Evolutionary conservation across 108 stramenopile species (phyloP).

Genomic region (Cyclotella choctawhatcheeana): DNA sequence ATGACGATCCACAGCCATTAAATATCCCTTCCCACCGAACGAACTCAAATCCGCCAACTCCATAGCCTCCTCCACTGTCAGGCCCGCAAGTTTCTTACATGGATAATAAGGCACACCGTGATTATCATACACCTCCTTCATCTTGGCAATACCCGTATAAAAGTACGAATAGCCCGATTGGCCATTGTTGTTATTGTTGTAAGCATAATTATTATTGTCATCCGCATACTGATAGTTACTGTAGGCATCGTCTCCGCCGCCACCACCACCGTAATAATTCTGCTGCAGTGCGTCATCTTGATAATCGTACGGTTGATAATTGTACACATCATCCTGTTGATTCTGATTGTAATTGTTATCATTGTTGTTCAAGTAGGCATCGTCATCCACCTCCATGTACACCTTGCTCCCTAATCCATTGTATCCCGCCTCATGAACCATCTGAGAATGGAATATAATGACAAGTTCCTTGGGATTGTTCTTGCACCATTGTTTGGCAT

Average conservation of each 20-base stretch:
- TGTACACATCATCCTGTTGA: neutral
- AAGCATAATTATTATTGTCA: neutral
- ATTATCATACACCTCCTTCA: conserved; percentile 60
- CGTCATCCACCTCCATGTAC: conserved; percentile 24
- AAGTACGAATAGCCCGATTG: conserved; percentile 18
- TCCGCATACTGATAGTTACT: neutral
- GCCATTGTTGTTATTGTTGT: neutral
- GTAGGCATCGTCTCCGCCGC: neutral
- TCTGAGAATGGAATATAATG: conserved; percentile 60
- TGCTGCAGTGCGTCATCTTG: conserved; percentile 18
- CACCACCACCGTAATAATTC: neutral
- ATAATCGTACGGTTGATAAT: conserved; percentile 14
- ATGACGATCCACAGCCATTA: conserved; percentile 75
- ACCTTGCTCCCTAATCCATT: conserved; percentile 22
- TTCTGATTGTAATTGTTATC: neutral
- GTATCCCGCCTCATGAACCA: conserved; percentile 56
- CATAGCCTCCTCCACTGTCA: conserved; percentile 71
- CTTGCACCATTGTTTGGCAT: conserved; percentile 62
- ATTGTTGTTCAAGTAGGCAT: conserved; percentile 2
- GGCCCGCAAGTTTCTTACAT: conserved; percentile 58
- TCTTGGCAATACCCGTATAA: conserved; percentile 46
- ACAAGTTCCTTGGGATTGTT: conserved; percentile 78
- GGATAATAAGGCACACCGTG: conserved; percentile 61
- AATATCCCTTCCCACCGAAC: conserved; percentile 52
- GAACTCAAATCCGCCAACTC: conserved; percentile 48